These are phyloP conservation scores for Cystoisospora suis DNA, from an alignment of 169 alveolate genomes.

Conservation along the genomic window DNA sequence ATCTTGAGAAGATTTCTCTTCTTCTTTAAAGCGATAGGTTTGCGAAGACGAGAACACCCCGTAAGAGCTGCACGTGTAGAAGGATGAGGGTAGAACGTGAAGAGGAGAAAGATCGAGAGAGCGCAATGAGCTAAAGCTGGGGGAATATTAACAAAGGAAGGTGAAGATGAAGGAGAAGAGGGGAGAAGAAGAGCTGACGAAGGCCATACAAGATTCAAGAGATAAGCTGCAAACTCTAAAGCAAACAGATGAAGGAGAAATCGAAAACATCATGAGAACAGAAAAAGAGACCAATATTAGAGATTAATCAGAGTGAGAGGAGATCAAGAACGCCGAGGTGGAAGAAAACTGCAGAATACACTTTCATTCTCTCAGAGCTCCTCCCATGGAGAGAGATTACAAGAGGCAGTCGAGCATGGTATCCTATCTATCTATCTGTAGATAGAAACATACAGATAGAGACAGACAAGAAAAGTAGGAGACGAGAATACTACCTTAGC, in stretches of 20 bases:
- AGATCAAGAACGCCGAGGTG: neutral
- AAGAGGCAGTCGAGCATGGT: no score
- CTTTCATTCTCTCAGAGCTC: neutral
- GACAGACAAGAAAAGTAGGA: no score
- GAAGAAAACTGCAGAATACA: neutral
- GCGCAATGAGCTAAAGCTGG: neutral
- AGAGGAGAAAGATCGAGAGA: neutral
- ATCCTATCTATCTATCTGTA: no score
- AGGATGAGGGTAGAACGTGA: conserved; percentile 21
- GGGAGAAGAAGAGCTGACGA: neutral
- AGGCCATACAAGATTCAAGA: conserved; percentile 1
- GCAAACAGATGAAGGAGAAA: neutral
- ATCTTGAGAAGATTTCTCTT: no score
- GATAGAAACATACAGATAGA: no score
- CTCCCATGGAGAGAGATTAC: neutral
- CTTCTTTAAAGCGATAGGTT: no score
- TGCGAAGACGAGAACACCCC: no score
- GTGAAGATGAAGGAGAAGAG: neutral
- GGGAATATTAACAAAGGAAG: neutral
- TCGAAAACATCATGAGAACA: neutral
- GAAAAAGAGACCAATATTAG: neutral
- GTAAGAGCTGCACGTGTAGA: neutral
- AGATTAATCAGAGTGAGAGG: neutral
- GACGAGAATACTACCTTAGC: no score
- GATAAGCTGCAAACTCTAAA: conserved; percentile 11